Percentiles rank a stretch among this genome's conserved stretches.
Conservation (phyloP, 805 yeast genomes). For the Tetrapisispora iriomotensis region DNA sequence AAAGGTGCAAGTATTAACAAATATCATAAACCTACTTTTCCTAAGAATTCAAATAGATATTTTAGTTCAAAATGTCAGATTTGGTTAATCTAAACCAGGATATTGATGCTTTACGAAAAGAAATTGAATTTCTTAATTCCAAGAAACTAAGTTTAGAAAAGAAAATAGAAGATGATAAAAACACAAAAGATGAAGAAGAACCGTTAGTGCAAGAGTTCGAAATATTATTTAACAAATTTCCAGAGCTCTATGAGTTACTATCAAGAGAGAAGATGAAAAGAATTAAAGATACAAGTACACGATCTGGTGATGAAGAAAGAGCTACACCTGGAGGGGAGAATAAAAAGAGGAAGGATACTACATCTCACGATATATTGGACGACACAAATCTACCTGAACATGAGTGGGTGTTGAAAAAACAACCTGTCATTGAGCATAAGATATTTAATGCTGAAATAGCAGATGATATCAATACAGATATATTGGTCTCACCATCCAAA, state of each 20-base stretch:
- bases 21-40: too few species aligned
- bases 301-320: background rate
- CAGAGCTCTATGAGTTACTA: conserved; percentile 16
- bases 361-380: background rate
- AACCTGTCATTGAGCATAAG: conserved; percentile 14
- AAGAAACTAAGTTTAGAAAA: conserved; percentile 9
- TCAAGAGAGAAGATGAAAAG: background rate
- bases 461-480: conserved; percentile 15
- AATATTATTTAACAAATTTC: conserved; percentile 15
- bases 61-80: conserved; percentile 22
- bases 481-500: conserved; percentile 25
- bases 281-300: background rate
- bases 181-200: conserved; percentile 1
- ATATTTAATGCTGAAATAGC: conserved; percentile 21
- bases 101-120: conserved; percentile 28
- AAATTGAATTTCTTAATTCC: conserved; percentile 16
- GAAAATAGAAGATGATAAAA: conserved; percentile 4
- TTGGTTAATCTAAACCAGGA: conserved; percentile 29
- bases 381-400: conserved; percentile 11
- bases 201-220: conserved; percentile 13
- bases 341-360: background rate
- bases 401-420: conserved; percentile 17
- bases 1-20: too few species aligned
- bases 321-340: background rate
- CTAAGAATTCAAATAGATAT: too few species aligned